Base-by-base conservation (phyloP, 345 rosid genomes). In the Kandelia obovata region DNA sequence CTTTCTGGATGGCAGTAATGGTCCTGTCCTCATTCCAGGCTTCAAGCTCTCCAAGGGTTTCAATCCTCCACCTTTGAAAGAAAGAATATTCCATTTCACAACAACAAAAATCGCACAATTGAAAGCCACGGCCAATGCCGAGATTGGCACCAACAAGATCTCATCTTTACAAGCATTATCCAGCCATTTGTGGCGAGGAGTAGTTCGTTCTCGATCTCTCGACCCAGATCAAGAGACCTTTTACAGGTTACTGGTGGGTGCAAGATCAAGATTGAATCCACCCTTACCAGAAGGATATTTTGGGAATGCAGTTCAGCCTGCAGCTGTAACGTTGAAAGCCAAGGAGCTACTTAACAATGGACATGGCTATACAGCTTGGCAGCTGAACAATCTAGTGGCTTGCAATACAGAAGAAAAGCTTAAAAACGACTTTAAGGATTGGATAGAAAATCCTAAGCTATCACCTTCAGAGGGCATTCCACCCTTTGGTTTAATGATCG, bases 161-260 rank as follows among this genome's bases (percentile, higher is more conserved):
- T 84, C 85, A 16, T 80, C 84, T 20, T 76, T 84, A 58, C 90
- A 86, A 71, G 80, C 80, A 26, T 61, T 86, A 1, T 49, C 67
- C 0, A 68, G 80, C 11, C 83, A 82, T 69, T 3, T 86, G 23
- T 84, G 86, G 90, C 30, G 69, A 17, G 67, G 76, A 2, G 49
- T 65, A 10, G 46, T 66, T 31, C 78, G 68, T 0, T 58, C 47
- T 32, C 65, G 65, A 47, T 46, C 15, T 5, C 2, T 68, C 0
- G 71, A 65, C 13, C 67, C 61, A 8, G 60, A 80, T 1, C 59
- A 34, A 71, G 75, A 79, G 46, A 53, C 57, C 2, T 5, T 0
- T 23, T 75, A 26, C 53, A 0, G 0, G 0, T 0, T 84, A 3
- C 5, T 53, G 0, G 61, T 77, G 0, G 80, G 79, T 5, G 11